Percentiles rank a stretch among this genome's conserved stretches.
Evolutionary conservation across 805 yeast genomes (phyloP).

Genomic region (Limtongia smithiae): DNA sequence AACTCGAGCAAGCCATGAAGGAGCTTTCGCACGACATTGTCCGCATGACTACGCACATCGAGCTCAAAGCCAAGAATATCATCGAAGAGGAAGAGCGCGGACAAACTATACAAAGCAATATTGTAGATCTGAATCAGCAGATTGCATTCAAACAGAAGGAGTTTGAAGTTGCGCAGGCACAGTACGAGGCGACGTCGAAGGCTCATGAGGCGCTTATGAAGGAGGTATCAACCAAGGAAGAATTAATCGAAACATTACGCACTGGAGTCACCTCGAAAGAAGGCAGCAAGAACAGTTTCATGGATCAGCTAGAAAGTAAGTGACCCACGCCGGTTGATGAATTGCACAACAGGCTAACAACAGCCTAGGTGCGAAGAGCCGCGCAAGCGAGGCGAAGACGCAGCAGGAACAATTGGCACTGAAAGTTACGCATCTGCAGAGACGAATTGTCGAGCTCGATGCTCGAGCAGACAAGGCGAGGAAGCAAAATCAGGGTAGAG

Average conservation of each 20-base stretch:
- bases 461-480: conserved; percentile 54
- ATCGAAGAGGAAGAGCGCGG: conserved; percentile 50
- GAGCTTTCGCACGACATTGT: conserved; percentile 60
- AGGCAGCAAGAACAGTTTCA: conserved; percentile 70
- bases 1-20: conserved; percentile 56
- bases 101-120: conserved; percentile 37
- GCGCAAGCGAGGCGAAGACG: conserved; percentile 52
- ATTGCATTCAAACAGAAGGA: conserved; percentile 38
- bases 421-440: conserved; percentile 53
- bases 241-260: conserved; percentile 71
- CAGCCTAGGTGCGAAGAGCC: conserved; percentile 49
- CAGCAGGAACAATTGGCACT: conserved; percentile 56
- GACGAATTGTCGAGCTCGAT: conserved; percentile 49
- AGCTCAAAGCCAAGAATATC: conserved; percentile 54
- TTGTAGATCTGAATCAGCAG: conserved; percentile 32
- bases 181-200: conserved; percentile 45
- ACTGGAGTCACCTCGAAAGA: conserved; percentile 90
- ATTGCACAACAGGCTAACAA: background rate
- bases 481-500: conserved; percentile 43
- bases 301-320: conserved; percentile 50
- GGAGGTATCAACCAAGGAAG: conserved; percentile 60
- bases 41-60: conserved; percentile 60
- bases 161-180: conserved; percentile 44
- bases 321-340: no score
- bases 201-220: conserved; percentile 47